Base-by-base conservation (phyloP, 2,329 filamentous ascomycete species). In the Macrophomina tecta region DNA sequence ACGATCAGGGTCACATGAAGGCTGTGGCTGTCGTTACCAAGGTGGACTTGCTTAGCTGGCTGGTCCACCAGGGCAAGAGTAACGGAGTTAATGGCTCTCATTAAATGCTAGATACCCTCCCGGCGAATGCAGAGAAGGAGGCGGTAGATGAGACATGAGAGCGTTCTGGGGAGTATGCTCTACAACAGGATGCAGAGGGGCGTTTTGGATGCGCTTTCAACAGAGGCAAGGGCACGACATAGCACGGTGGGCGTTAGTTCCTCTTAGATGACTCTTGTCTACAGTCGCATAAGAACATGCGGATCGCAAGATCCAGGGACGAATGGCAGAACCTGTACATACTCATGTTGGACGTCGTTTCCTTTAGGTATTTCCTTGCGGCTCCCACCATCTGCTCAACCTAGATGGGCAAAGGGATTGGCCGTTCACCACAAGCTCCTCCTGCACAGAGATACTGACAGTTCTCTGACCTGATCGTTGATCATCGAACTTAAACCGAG, bases 21-120 rank as follows among this genome's bases (percentile, higher is more conserved):
- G 93, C 96, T 1, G 84, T 95, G 60, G 95, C 93, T 7, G 89
- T 99, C 8, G 94, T 96, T 7, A 98, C 95, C 38, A 99, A 99
- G 86, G 95, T 99, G 5, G 95, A 99, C 81, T 80, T 99, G 73
- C 81, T 99, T 74, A 93, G 90, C 49, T 99, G 92, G 90, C 89
- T 99, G 87, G 89, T 98, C 45, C 92, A 90, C 80, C 84, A 86
- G 71, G 82, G 81, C 46, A 82, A 63, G 38, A 56, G 12, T 18
- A 55, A 67, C 16, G 63, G 63, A 32, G 45, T 49, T 14, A 65
- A 65, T 14, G 63, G 63, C 4, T 49, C 45, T 11, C 63, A 65
- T 32, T 65, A 49, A 23, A 56, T 5, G 11, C 40, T 23, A 40
- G 40, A n/a, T 4, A 8, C 4, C n/a, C 5, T 12, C 34, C n/a